Conservation (phyloP, 208 protist genomes). For the Leishmania major region DNA sequence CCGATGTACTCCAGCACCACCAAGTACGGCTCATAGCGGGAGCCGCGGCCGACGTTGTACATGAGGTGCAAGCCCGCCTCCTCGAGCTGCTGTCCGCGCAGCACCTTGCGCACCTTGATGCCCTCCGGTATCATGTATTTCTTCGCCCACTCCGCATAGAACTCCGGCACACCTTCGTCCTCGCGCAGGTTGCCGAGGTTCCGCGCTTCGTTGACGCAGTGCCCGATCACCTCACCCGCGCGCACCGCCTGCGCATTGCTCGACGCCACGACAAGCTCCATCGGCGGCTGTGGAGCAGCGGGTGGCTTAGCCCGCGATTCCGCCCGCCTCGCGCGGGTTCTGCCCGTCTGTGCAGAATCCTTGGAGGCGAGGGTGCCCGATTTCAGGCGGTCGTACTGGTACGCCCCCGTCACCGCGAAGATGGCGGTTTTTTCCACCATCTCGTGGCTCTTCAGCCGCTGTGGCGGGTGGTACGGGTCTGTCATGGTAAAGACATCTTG, state of each 20-base stretch:
- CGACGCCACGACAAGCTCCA: constrained; percentile 51
- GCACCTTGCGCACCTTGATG: constrained; percentile 63
- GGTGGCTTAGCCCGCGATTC: background rate
- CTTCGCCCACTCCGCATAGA: constrained; percentile 77
- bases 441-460: constrained; percentile 37
- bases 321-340: background rate
- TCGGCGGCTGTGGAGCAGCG: constrained; percentile 2
- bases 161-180: constrained; percentile 80
- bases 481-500: constrained; percentile 31
- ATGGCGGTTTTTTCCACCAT: constrained; percentile 71
- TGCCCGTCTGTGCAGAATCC: background rate
- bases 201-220: constrained; percentile 75
- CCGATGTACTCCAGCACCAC: constrained; percentile 86
- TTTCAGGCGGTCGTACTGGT: constrained; percentile 71
- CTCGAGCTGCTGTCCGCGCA: constrained; percentile 57
- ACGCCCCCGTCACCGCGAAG: constrained; percentile 78
- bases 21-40: constrained; percentile 67
- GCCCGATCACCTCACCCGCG: constrained; percentile 68
- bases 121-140: constrained; percentile 43
- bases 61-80: constrained; percentile 66
- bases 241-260: constrained; percentile 48
- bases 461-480: constrained; percentile 46
- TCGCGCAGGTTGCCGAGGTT: constrained; percentile 85
- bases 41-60: constrained; percentile 85
- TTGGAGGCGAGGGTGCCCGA: constrained; percentile 6